Base-by-base conservation (phyloP, 805 yeast species). In the Candida manassasensis region DNA sequence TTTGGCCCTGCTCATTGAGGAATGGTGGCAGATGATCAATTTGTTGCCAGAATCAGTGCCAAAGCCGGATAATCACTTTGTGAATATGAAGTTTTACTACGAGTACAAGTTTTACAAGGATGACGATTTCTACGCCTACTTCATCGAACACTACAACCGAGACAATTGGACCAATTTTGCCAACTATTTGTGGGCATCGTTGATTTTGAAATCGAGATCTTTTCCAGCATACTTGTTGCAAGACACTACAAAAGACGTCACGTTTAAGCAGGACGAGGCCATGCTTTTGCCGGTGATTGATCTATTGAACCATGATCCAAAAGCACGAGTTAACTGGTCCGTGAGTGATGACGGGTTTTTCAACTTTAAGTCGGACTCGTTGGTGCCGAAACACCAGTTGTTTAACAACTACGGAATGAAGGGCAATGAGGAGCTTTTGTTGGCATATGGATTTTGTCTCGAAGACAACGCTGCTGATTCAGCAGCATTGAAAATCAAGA, bases 401-500 rank as follows among this genome's bases (percentile, higher is more conserved):
- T 84, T 59, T 58, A 88, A 88, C 53, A 84, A 85, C 56, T 88
- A 89, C 56, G 97, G 96, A 2, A 77, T 84, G 36, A 88, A 87
- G 55, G 83, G 93, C 0, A 88, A 87, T 50, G 94, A 84, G 43
- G 95, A 86, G 44, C 57, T 88, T 18, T 56, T 89, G 4, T 59
- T 88, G 45, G 88, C 82, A 0, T 89, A 89, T 54, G 97, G 97
- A 0, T 89, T 89, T 57, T 71, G 78, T 7, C 32, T 79, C 2
- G 70, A 69, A 12, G 58, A 72, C 31, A 84, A 83, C 45, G 60
- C 61, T 7, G 76, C 76, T 22, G 90, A 84, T 43, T 50, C 63
- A 4, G 61, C 79, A 2, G 77, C 77, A 11, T 66, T 88, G 29
- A 71, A 82, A 4, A 64, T 87, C 38, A 76, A 76, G 49, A 59